Conservation (phyloP, 495 filamentous ascomycete species). For the Rhypophila decipiens region DNA sequence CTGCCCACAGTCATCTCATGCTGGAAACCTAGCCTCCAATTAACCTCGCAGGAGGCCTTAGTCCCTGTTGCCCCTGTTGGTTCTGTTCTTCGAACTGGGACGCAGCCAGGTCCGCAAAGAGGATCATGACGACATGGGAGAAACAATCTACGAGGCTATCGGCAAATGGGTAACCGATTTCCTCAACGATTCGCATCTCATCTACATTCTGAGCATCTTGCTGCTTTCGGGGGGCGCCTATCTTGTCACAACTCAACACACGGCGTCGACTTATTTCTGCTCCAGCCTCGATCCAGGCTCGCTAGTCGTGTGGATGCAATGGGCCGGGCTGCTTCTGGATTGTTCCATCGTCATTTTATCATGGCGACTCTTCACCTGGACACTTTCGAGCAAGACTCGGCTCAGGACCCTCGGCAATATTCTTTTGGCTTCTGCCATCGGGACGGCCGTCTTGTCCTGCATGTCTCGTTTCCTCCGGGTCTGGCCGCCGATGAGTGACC, state of each 20-base stretch:
- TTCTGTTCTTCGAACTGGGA: conserved; percentile 35
- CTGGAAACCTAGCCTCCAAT: background rate
- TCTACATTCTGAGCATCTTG: conserved; percentile 19
- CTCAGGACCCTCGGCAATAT: conserved; percentile 34
- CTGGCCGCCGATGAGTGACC: conserved; percentile 9
- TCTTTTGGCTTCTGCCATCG: conserved; percentile 19
- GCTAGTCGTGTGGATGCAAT: conserved; percentile 27
- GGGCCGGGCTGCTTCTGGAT: conserved; percentile 34
- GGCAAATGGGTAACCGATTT: conserved; percentile 29
- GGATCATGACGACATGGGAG: conserved; percentile 30
- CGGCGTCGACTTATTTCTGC: conserved; percentile 39
- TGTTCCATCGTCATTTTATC: conserved; percentile 29
- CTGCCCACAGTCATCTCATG: background rate
- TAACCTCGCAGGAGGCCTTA: no score
- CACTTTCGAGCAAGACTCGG: conserved; percentile 34
- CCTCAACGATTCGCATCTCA: conserved; percentile 23
- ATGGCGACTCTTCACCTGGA: conserved; percentile 44
- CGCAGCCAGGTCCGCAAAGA: conserved; percentile 17
- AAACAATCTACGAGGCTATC: conserved; percentile 31
- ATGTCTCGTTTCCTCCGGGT: conserved; percentile 3
- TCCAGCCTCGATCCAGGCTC: conserved; percentile 24
- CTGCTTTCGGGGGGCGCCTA: conserved; percentile 28
- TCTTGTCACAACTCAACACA: conserved; percentile 12
- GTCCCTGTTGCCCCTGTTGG: conserved; percentile 32
- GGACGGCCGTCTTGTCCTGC: conserved; percentile 13